A percentile compares a stretch with the other conserved stretches of the same genome.
Evolutionary conservation across 345 rosid genomes (phyloP).

Genomic region (Aurinia saxatilis): DNA sequence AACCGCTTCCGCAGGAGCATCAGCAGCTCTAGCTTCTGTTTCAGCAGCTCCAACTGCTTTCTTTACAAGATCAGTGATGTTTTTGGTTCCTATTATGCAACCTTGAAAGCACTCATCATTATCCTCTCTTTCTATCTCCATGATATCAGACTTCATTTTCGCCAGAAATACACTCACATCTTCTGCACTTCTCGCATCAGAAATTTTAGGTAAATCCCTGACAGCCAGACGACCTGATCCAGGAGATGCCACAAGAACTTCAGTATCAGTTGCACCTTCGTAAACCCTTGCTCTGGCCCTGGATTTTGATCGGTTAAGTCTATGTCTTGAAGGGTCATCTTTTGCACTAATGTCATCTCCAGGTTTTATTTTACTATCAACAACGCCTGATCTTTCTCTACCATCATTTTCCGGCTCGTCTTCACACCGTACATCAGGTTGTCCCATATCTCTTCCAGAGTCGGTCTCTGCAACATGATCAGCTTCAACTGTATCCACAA

Average conservation of each 20-base stretch:
- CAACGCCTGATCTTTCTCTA: constrained; percentile 43
- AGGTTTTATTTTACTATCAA: constrained; percentile 46
- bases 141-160: constrained; percentile 36
- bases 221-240: constrained; percentile 52
- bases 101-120: constrained; percentile 68
- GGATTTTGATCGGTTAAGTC: constrained; percentile 46
- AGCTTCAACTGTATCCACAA: constrained; percentile 45
- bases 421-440: constrained; percentile 36
- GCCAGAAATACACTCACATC: constrained; percentile 44
- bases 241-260: constrained; percentile 54
- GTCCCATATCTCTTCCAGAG: constrained; percentile 33
- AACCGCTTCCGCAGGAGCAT: constrained; percentile 78
- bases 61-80: constrained; percentile 69
- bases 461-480: constrained; percentile 40
- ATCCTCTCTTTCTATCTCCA: constrained; percentile 56
- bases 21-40: constrained; percentile 85
- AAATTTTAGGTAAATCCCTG: constrained; percentile 38
- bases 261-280: constrained; percentile 55
- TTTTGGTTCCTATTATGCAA: constrained; percentile 72
- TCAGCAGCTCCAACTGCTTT: constrained; percentile 91
- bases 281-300: constrained; percentile 63
- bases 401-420: constrained; percentile 43
- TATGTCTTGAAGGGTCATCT: constrained; percentile 72
- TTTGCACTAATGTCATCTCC: constrained; percentile 68
- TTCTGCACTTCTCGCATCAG: constrained; percentile 43